Base-by-base conservation (phyloP, 805 yeast species). In the Cyberlindnera maritima region DNA sequence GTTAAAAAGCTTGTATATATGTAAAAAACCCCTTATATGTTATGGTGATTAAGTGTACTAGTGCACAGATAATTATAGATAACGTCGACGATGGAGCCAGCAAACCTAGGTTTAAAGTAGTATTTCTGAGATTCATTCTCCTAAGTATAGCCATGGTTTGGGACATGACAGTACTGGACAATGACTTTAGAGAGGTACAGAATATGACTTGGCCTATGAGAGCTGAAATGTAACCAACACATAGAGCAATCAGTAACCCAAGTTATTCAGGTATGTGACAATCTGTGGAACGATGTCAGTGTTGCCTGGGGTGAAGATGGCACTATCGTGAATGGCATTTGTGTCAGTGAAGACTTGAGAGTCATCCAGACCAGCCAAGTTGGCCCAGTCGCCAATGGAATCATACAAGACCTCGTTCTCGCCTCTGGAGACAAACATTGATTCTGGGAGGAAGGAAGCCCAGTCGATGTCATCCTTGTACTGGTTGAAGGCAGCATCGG, bases 361-460 rank as follows among this genome's bases (percentile, higher is more conserved):
- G 8, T 23, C 44, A 4, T 40, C 35, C 15, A 45, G 13, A 3
- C 23, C 29, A n/a, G 44, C 44, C 3, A 45, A 32, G 4, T n/a
- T 14, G 8, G 25, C 14, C 41, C 43, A 45, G 11, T 35, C 38
- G 9, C 17, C 28, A n/a, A 45, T 45, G 10, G 37, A 35, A 19
- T 40, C 50, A 25, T 41, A 39, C 18, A 51, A 25, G 15, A 51
- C 47, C 33, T 54, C 57, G 20, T 41, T 15, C 17, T 49, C 54
- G 36, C 55, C 55, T 36, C 36, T 31, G 2, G 47, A 26, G 15
- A 47, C 41, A 17, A 54, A 43, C 2, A 41, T 41, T 1, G 31
- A 23, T 1, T 23, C 29, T 11, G 53, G 53, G 8, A 53, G 15
- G 25, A 50, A 26, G 2, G 21, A 18, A 4, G 25, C 7, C 57